A percentile compares a stretch with the other conserved stretches of the same genome.
phyloP scores from a whole-genome alignment of 306 rosid species.

The Geum urbanum region DNA sequence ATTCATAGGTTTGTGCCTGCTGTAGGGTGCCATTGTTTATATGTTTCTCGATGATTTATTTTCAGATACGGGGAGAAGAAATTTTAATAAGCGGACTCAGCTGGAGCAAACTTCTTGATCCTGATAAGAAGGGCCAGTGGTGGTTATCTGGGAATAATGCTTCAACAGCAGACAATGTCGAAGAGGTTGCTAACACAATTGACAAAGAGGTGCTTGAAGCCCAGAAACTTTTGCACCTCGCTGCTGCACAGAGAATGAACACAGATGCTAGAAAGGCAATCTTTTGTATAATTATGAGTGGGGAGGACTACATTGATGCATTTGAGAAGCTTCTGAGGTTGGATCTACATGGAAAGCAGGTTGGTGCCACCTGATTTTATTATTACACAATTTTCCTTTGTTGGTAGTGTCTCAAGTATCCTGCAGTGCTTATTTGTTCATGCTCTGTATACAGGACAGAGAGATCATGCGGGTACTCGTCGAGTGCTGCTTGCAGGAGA shows the following conservation, averaged over 20 bases:
- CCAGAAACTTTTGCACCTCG: conserved; percentile 77
- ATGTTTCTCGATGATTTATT: conserved; percentile 22
- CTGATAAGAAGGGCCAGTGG: conserved; percentile 91
- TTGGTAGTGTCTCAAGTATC: conserved; percentile 3
- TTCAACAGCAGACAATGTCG: conserved; percentile 45
- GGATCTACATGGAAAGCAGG: conserved; percentile 91
- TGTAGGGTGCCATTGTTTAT: not conserved
- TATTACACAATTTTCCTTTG: not conserved
- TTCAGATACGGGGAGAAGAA: conserved; percentile 68
- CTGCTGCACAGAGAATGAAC: conserved; percentile 90
- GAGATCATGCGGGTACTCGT: conserved; percentile 88
- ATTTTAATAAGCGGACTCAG: conserved; percentile 64
- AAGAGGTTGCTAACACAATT: conserved; percentile 68
- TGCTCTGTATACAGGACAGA: conserved; percentile 55
- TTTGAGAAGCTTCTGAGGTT: conserved; percentile 87
- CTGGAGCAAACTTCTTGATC: conserved; percentile 85
- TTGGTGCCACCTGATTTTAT: conserved; percentile 13
- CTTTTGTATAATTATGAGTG: conserved; percentile 90
- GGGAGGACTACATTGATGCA: conserved; percentile 87
- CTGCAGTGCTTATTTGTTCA: conserved; percentile 4
- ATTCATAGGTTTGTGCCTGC: not conserved
- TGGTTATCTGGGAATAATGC: conserved; percentile 63
- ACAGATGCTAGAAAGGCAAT: conserved; percentile 87
- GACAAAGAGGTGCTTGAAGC: conserved; percentile 83
- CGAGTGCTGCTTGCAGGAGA: conserved; percentile 92